These are phyloP conservation scores for Achaetomium macrosporum DNA, from an alignment of 2,329 filamentous ascomycete species.

Conservation along the genomic window DNA sequence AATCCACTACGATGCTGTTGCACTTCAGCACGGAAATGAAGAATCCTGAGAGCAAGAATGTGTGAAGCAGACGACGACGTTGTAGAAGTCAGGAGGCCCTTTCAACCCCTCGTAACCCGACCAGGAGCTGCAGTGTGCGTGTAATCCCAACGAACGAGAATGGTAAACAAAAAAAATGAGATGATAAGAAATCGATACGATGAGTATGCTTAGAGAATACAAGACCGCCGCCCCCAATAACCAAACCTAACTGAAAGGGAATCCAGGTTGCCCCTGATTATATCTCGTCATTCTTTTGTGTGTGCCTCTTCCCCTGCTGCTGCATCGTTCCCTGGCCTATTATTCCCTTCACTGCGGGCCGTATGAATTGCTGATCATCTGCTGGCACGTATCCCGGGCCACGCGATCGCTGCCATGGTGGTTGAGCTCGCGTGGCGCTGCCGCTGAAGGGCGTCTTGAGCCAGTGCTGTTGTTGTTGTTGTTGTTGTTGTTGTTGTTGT, in stretches of 20 bases:
- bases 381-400: constrained; percentile 34
- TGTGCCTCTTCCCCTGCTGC: background rate
- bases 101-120: no score
- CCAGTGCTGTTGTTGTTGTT: background rate
- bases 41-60: no score
- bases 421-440: constrained; percentile 7
- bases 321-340: background rate
- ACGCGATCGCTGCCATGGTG: constrained; percentile 31
- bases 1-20: no score
- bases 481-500: background rate
- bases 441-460: background rate
- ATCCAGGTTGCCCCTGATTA: constrained; percentile 1
- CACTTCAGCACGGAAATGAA: no score
- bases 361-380: constrained; percentile 23
- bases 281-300: background rate
- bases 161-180: no score
- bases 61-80: no score
- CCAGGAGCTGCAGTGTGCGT: no score
- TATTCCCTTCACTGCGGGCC: constrained; percentile 11
- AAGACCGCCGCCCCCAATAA: background rate
- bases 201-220: background rate
- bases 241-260: background rate
- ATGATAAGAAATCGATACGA: no score
- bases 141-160: no score
- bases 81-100: no score